Percentiles rank a stretch among this genome's conserved stretches.
Conservation (phyloP, 179 eudicot species). For the Actinidia polygama region DNA sequence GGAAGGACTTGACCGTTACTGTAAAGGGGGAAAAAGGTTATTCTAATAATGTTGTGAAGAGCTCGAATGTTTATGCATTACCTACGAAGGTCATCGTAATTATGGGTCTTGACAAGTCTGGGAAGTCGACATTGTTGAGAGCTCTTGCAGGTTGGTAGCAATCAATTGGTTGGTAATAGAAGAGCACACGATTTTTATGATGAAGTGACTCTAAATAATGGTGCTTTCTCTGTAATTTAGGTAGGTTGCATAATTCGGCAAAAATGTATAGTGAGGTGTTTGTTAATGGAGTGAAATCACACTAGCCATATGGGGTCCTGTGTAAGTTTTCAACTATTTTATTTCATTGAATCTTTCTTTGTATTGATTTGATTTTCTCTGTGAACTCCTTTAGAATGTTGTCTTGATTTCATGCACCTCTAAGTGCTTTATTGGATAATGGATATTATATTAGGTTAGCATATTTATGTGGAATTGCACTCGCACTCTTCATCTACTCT, state of each 20-base stretch:
- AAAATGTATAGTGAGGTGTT: conserved; percentile 87
- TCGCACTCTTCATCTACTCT: background rate
- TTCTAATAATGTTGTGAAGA: conserved; percentile 89
- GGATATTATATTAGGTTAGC: background rate
- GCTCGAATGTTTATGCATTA: conserved; percentile 91
- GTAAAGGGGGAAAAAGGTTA: conserved; percentile 82
- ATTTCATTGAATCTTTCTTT: conserved; percentile 3
- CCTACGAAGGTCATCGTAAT: conserved; percentile 96
- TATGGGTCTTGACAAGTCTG: conserved; percentile 99
- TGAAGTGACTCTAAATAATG: background rate
- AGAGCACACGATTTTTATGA: background rate
- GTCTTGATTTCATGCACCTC: background rate
- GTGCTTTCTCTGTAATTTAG: conserved; percentile 40
- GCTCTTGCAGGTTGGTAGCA: conserved; percentile 86
- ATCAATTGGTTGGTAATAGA: conserved; percentile 22
- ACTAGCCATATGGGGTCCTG: conserved; percentile 90
- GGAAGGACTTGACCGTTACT: conserved; percentile 91
- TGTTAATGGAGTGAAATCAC: conserved; percentile 78
- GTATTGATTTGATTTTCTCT: background rate
- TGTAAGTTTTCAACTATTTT: conserved; percentile 53
- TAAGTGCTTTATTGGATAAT: background rate
- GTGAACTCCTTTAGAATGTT: background rate
- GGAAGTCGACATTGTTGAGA: conserved; percentile 89
- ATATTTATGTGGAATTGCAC: background rate
- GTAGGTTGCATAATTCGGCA: conserved; percentile 80